These are phyloP conservation scores for Fagus sylvatica DNA, from an alignment of 306 rosid genomes.

Conservation along the genomic window DNA sequence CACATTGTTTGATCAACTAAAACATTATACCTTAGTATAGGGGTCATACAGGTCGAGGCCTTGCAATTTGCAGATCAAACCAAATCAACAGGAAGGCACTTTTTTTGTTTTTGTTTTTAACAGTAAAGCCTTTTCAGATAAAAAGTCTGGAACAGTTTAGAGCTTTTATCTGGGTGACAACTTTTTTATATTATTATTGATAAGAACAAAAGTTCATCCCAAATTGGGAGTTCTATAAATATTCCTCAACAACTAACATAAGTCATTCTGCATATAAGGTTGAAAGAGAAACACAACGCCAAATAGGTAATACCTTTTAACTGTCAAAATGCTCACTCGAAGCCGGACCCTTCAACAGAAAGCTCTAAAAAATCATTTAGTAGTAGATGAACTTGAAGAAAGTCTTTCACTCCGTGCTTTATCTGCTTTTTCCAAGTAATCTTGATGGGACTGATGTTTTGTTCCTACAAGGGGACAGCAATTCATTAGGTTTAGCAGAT, in stretches of 20 bases:
- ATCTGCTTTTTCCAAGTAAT: conserved; percentile 88
- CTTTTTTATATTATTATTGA: not conserved
- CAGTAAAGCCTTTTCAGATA: not conserved
- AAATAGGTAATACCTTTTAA: not conserved
- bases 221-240: not conserved
- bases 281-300: not conserved
- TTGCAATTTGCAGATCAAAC: too few species aligned
- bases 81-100: not conserved
- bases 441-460: conserved; percentile 92
- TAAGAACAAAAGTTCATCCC: not conserved
- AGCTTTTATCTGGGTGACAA: not conserved
- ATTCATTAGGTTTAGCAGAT: conserved; percentile 14
- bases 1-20: too few species aligned
- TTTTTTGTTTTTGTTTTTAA: not conserved
- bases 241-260: too few species aligned
- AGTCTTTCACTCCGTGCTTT: conserved; percentile 94
- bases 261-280: not conserved
- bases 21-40: not conserved
- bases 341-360: conserved; percentile 22
- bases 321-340: conserved; percentile 17
- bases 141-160: not conserved
- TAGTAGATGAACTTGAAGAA: conserved; percentile 65
- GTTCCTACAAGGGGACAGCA: conserved; percentile 52
- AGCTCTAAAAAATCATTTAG: conserved; percentile 49
- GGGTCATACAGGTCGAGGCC: not conserved